A percentile compares a stretch with the other conserved stretches of the same genome.
These are phyloP conservation scores for Penicillium sp. DNA, from an alignment of 2,329 filamentous ascomycete genomes.

Conservation along the genomic window DNA sequence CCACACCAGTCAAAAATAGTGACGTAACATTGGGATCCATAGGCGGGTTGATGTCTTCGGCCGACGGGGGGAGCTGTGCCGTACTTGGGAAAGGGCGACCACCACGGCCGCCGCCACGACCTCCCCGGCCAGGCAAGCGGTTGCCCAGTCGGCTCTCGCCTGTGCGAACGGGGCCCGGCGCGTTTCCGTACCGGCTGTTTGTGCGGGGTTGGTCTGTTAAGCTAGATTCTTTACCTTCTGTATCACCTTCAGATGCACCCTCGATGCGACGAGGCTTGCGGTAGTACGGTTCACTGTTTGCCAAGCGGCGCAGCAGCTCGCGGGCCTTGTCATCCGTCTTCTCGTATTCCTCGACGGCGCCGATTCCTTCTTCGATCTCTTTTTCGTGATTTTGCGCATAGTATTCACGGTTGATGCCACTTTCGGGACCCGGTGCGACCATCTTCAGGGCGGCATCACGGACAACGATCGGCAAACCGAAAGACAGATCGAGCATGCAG, in stretches of 20 bases:
- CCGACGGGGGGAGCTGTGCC: constrained; percentile 73
- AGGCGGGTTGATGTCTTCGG: constrained; percentile 83
- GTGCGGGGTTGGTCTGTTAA: constrained; percentile 44
- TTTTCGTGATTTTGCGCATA: constrained; percentile 97
- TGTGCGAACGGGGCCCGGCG: constrained; percentile 71
- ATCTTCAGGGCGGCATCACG: constrained; percentile 97
- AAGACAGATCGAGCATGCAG: constrained; percentile 97
- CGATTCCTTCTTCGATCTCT: constrained; percentile 88
- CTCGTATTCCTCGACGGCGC: constrained; percentile 84
- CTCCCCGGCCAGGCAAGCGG: constrained; percentile 43
- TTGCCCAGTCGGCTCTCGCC: constrained; percentile 53
- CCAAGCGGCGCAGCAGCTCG: constrained; percentile 78
- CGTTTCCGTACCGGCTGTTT: constrained; percentile 44
- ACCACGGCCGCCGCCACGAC: constrained; percentile 50
- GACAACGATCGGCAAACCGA: constrained; percentile 90
- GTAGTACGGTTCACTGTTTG: constrained; percentile 93
- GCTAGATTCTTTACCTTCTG: constrained; percentile 35
- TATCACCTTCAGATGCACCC: constrained; percentile 47
- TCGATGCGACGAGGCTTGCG: constrained; percentile 79
- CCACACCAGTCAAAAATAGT: constrained; percentile 89
- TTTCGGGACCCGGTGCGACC: constrained; percentile 89
- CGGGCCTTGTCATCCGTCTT: constrained; percentile 97
- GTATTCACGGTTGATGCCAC: constrained; percentile 92
- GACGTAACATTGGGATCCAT: constrained; percentile 84
- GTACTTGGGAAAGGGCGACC: constrained; percentile 66